A percentile compares a stretch with the other conserved stretches of the same genome.
phyloP scores from a whole-genome alignment of 352 stramenopile genomes.

The Globisporangium megalacanthum region DNA sequence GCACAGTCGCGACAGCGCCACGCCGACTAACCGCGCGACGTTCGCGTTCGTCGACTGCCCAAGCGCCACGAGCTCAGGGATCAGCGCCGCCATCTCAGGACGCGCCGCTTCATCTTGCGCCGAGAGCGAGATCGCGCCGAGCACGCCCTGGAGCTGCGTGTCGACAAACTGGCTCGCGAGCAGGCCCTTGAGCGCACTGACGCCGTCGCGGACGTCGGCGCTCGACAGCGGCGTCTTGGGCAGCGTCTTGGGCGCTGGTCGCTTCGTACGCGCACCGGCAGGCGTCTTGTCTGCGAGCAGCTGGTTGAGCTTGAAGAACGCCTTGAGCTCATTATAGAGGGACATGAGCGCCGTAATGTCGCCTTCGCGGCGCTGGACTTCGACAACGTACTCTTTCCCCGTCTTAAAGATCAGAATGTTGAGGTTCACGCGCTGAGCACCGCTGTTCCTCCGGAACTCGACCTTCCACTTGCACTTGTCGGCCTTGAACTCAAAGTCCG shows the following conservation, averaged over 20 bases:
- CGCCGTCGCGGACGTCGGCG: constrained; percentile 45
- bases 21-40: constrained; percentile 60
- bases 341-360: constrained; percentile 82
- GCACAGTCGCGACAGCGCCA: constrained; percentile 71
- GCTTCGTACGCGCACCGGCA: constrained; percentile 46
- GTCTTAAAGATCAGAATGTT: constrained; percentile 81
- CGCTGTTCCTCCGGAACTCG: constrained; percentile 50
- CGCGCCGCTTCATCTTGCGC: constrained; percentile 41
- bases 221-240: constrained; percentile 39
- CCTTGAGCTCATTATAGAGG: constrained; percentile 71
- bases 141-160: constrained; percentile 75
- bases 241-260: constrained; percentile 55
- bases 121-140: constrained; percentile 77
- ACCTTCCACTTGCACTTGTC: constrained; percentile 90
- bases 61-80: constrained; percentile 63
- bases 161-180: constrained; percentile 75
- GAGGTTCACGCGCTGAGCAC: constrained; percentile 56
- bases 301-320: constrained; percentile 69
- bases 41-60: constrained; percentile 57
- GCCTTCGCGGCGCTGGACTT: constrained; percentile 67
- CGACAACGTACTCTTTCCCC: constrained; percentile 67
- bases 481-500: constrained; percentile 80
- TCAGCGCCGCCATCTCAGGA: constrained; percentile 54
- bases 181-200: constrained; percentile 60
- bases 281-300: constrained; percentile 57